phyloP scores from a whole-genome alignment of 768 basidiomycete species.

The Termitomyces sp. region DNA sequence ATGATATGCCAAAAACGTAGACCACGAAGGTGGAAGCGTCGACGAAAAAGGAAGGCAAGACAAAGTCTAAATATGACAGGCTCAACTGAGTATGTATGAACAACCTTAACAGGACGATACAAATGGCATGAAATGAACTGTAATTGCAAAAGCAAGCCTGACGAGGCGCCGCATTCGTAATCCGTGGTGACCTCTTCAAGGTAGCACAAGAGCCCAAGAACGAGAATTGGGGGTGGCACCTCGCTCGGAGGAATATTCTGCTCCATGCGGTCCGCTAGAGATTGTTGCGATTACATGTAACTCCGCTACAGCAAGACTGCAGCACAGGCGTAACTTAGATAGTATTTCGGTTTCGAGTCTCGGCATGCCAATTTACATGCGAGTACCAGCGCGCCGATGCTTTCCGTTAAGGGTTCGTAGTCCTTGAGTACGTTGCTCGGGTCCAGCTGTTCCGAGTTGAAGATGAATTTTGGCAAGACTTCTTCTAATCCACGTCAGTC shows the following conservation, averaged over 20 bases:
- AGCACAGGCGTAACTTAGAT: neutral
- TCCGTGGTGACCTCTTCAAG: too few species aligned
- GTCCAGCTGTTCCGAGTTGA: neutral
- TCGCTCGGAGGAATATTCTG: neutral
- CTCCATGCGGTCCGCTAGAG: neutral
- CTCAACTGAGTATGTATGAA: too few species aligned
- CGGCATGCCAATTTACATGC: neutral
- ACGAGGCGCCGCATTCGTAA: too few species aligned
- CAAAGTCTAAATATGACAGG: too few species aligned
- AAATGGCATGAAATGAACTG: too few species aligned
- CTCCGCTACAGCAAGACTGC: neutral
- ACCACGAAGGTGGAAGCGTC: neutral
- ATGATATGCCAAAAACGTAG: neutral
- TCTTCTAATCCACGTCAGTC: neutral
- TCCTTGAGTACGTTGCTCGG: neutral
- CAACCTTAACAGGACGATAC: neutral
- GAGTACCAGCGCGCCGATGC: neutral
- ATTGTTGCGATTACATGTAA: neutral
- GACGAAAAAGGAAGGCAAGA: neutral
- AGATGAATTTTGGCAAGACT: neutral
- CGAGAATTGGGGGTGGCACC: neutral
- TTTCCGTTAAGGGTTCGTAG: too few species aligned
- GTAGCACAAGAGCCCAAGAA: too few species aligned
- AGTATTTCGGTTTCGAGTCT: neutral
- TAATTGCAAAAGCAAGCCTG: too few species aligned